phyloP scores from a whole-genome alignment of 164 flowering plant genomes.

The Sextonia rubra region DNA sequence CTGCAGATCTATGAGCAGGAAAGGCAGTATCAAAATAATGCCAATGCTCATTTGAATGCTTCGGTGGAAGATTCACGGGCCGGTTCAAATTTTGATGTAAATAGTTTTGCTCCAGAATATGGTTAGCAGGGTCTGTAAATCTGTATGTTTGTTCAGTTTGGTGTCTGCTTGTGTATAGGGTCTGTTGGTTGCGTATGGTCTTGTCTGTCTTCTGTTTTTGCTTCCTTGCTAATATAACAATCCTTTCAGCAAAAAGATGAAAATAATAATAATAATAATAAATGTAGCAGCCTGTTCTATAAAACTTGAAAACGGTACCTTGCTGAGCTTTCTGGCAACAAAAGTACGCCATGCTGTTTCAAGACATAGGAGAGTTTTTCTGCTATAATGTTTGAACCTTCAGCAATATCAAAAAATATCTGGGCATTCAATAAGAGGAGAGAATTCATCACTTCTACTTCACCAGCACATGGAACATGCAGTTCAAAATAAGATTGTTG shows the following conservation, averaged over 20 bases:
- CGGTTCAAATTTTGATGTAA: too few relatives aligned
- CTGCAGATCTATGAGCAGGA: too few relatives aligned
- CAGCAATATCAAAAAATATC: conserved; percentile 50
- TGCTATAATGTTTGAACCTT: conserved; percentile 37
- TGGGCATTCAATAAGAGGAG: conserved; percentile 16
- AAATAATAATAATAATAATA: too few relatives aligned
- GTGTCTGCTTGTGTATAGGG: too few relatives aligned
- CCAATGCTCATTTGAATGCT: too few relatives aligned
- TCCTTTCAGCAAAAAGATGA: background rate
- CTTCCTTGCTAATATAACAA: background rate
- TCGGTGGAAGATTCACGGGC: too few relatives aligned
- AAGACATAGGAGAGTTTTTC: conserved; percentile 45
- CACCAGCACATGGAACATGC: background rate
- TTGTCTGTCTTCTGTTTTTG: too few relatives aligned
- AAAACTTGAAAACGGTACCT: conserved; percentile 30
- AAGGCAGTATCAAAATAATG: too few relatives aligned
- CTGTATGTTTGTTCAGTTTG: too few relatives aligned
- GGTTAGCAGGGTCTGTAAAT: too few relatives aligned
- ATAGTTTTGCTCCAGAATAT: too few relatives aligned
- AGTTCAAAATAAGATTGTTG: background rate
- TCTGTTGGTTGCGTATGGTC: too few relatives aligned
- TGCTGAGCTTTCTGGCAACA: conserved; percentile 45
- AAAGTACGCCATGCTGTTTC: conserved; percentile 61
- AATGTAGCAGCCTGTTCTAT: background rate
- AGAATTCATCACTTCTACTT: background rate